A percentile compares a stretch with the other conserved stretches of the same genome.
phyloP scores from a whole-genome alignment of 306 rosid species.

The Neltuma alba region DNA sequence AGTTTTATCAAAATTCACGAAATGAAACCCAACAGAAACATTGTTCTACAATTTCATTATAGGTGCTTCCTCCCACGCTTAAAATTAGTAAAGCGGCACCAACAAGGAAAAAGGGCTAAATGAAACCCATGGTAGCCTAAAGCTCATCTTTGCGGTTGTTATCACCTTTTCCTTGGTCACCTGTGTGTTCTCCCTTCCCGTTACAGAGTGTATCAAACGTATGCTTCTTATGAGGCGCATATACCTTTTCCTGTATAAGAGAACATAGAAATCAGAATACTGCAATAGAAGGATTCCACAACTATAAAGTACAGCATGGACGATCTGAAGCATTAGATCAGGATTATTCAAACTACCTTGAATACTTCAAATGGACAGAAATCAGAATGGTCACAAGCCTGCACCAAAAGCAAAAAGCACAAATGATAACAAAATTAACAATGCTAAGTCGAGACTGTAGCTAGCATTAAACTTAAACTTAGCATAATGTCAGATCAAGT shows the following conservation, averaged over 20 bases:
- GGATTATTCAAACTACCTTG: constrained; percentile 60
- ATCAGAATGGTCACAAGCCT: constrained; percentile 83
- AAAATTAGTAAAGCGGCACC: constrained; percentile 36
- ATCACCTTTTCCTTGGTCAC: constrained; percentile 52
- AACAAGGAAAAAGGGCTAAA: too few relatives aligned
- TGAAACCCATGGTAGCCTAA: constrained; percentile 43
- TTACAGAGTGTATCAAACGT: constrained; percentile 60
- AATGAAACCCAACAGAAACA: too few relatives aligned
- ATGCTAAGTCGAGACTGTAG: neutral
- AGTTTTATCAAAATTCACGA: too few relatives aligned
- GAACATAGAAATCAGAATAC: constrained; percentile 1
- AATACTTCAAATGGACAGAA: constrained; percentile 75
- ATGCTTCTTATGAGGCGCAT: constrained; percentile 66
- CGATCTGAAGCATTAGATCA: constrained; percentile 26
- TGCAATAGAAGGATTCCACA: constrained; percentile 10
- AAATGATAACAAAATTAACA: neutral
- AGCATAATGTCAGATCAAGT: neutral
- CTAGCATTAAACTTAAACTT: neutral
- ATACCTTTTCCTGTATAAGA: constrained; percentile 60
- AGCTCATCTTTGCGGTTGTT: constrained; percentile 61
- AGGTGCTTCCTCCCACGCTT: constrained; percentile 34
- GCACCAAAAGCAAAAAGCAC: constrained; percentile 8
- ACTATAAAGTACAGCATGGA: too few relatives aligned
- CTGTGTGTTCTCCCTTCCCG: constrained; percentile 39
- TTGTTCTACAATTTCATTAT: too few relatives aligned